phyloP scores from a whole-genome alignment of 2,329 filamentous ascomycete species.

The Lanzia echinophila region DNA sequence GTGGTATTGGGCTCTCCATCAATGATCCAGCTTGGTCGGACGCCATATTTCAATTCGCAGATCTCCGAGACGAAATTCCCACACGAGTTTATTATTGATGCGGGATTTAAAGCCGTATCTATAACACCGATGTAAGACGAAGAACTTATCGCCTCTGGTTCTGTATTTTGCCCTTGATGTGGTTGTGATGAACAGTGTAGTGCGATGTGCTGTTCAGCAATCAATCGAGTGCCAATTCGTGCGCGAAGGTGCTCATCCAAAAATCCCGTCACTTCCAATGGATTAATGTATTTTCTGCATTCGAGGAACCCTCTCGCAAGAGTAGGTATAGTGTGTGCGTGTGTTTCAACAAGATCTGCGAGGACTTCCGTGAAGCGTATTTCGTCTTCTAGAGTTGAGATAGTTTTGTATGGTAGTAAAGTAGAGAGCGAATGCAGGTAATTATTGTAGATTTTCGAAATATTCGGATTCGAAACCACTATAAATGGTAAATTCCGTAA shows the following conservation, averaged over 20 bases:
- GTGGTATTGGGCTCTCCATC: slow-evolving; percentile 81
- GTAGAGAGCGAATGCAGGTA: slow-evolving; percentile 91
- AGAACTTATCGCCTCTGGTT: not conserved
- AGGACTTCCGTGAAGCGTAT: slow-evolving; percentile 87
- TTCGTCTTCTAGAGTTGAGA: slow-evolving; percentile 77
- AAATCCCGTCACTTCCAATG: slow-evolving; percentile 79
- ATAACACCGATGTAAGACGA: slow-evolving; percentile 87
- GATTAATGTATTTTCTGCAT: slow-evolving; percentile 81
- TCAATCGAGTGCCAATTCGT: slow-evolving; percentile 85
- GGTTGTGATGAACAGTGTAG: slow-evolving; percentile 72
- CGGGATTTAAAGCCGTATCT: slow-evolving; percentile 79
- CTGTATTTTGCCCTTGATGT: slow-evolving; percentile 43
- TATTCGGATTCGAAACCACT: slow-evolving; percentile 94
- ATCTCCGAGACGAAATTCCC: slow-evolving; percentile 91
- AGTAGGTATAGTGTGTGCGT: slow-evolving; percentile 89
- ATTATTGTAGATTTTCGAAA: slow-evolving; percentile 90
- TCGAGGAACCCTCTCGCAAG: slow-evolving; percentile 90
- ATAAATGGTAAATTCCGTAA: slow-evolving; percentile 93
- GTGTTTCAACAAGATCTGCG: slow-evolving; percentile 90
- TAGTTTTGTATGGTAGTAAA: slow-evolving; percentile 69
- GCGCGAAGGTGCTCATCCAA: slow-evolving; percentile 91
- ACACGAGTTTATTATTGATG: slow-evolving; percentile 74
- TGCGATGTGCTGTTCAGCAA: slow-evolving; percentile 95
- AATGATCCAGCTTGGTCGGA: slow-evolving; percentile 72
- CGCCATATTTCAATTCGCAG: slow-evolving; percentile 91